phyloP scores from a whole-genome alignment of 208 protist genomes.

The Jaenimonas drosophilae region DNA sequence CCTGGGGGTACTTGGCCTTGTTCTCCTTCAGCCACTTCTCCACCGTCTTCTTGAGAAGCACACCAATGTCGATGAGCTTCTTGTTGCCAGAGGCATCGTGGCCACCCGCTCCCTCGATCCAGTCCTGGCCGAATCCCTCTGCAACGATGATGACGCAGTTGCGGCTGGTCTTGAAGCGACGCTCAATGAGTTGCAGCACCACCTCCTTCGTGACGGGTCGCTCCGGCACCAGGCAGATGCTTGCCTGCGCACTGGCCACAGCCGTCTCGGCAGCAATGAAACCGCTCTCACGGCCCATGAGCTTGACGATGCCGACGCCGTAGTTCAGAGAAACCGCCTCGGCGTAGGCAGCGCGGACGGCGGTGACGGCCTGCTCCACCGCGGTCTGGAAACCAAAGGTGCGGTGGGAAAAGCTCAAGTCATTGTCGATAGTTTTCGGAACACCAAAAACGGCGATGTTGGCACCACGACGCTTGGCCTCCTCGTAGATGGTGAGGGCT shows the following conservation, averaged over 20 bases:
- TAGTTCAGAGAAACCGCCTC: slow-evolving; percentile 85
- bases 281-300: slow-evolving; percentile 93
- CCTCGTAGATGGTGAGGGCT: slow-evolving; percentile 66
- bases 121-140: slow-evolving; percentile 91
- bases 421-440: slow-evolving; percentile 96
- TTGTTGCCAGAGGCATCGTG: slow-evolving; percentile 91
- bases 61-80: slow-evolving; percentile 88
- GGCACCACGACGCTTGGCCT: slow-evolving; percentile 64
- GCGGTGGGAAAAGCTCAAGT: slow-evolving; percentile 89
- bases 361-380: slow-evolving; percentile 80
- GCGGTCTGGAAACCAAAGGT: slow-evolving; percentile 95
- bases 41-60: slow-evolving; percentile 81
- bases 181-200: slow-evolving; percentile 72
- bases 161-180: slow-evolving; percentile 55
- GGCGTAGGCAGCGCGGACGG: slow-evolving; percentile 86
- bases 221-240: slow-evolving; percentile 92
- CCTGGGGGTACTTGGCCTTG: slow-evolving; percentile 46
- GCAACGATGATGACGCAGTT: slow-evolving; percentile 93
- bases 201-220: slow-evolving; percentile 74
- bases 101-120: slow-evolving; percentile 36
- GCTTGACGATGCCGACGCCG: slow-evolving; percentile 92
- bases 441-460: slow-evolving; percentile 90
- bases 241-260: slow-evolving; percentile 84
- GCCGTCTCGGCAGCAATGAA: slow-evolving; percentile 92
- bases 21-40: slow-evolving; percentile 70